phyloP scores from a whole-genome alignment of 139 green algal species.

The Pleodorina starrii region DNA sequence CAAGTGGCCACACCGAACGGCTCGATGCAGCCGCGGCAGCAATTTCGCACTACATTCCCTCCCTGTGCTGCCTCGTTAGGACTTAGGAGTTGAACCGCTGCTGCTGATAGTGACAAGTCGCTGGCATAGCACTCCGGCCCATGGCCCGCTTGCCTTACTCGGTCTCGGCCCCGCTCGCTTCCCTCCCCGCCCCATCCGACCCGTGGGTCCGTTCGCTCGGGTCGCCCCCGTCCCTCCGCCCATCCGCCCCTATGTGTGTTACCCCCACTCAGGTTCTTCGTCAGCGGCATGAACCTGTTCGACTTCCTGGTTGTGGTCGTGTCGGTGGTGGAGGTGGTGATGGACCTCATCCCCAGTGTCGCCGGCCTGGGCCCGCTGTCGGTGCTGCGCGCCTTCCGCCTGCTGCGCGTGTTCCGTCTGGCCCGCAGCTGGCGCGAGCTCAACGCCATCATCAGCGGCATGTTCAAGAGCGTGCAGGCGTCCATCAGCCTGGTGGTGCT shows the following conservation, averaged over 20 bases:
- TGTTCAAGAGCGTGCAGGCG: conserved; percentile 66
- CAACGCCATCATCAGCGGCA: conserved; percentile 78
- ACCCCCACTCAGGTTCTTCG: conserved; percentile 64
- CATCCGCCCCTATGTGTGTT: no score
- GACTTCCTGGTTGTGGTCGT: conserved; percentile 74
- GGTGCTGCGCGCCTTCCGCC: conserved; percentile 77
- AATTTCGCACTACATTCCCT: no score
- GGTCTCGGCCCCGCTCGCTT: no score
- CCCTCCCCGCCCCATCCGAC: no score
- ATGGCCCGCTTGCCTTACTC: no score
- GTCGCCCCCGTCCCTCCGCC: not conserved
- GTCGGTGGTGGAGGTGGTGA: conserved; percentile 74
- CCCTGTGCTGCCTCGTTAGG: no score
- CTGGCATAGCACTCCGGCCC: no score
- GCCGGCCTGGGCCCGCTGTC: conserved; percentile 69
- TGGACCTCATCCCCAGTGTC: conserved; percentile 68
- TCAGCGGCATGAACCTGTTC: conserved; percentile 73
- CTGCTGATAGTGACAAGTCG: no score
- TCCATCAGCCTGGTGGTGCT: conserved; percentile 68
- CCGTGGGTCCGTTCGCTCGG: not conserved
- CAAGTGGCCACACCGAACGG: no score
- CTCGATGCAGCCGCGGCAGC: no score
- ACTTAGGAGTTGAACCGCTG: no score
- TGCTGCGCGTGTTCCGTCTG: conserved; percentile 84
- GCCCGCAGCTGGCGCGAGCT: conserved; percentile 76